Evolutionary conservation across 1,284 basidiomycete species (phyloP).

Genomic region (Hypsizygus ulmarius): DNA sequence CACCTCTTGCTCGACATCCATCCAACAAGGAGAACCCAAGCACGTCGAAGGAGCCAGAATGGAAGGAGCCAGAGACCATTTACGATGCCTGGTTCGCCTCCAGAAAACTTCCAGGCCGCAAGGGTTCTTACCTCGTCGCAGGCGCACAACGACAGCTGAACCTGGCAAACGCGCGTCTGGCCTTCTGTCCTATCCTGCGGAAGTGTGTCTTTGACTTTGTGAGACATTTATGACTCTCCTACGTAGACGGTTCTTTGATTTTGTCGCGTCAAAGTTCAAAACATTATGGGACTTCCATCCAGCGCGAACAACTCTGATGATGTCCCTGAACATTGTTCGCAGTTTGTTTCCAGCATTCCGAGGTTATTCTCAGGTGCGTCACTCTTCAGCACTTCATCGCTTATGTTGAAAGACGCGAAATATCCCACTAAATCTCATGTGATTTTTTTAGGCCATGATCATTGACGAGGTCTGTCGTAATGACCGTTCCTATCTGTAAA

Average conservation of each 20-base stretch:
- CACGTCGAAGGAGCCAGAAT: slow-evolving; percentile 4
- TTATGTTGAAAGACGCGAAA: slow-evolving; percentile 12
- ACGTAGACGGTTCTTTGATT: slow-evolving; percentile 11
- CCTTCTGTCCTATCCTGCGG: slow-evolving; percentile 46
- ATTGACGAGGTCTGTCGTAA: slow-evolving; percentile 65
- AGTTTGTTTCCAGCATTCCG: slow-evolving; percentile 76
- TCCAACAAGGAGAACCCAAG: slow-evolving; percentile 16
- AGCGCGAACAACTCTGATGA: slow-evolving; percentile 59
- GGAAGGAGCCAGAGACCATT: slow-evolving; percentile 31
- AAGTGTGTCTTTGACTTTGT: slow-evolving; percentile 56
- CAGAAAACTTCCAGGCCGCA: slow-evolving; percentile 44
- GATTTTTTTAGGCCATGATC: slow-evolving; percentile 56
- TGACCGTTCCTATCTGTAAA: slow-evolving; percentile 15
- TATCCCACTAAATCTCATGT: slow-evolving; percentile 2
- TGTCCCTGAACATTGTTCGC: slow-evolving; percentile 63
- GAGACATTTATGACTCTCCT: slow-evolving; percentile 15
- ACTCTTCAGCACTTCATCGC: slow-evolving; percentile 11
- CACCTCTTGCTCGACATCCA: slow-evolving; percentile 21
- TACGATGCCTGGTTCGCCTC: slow-evolving; percentile 68
- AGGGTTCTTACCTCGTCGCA: slow-evolving; percentile 49
- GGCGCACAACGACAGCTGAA: slow-evolving; percentile 65
- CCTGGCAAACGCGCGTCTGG: slow-evolving; percentile 51
- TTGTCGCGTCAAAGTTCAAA: slow-evolving; percentile 32
- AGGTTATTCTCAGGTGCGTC: slow-evolving; percentile 69
- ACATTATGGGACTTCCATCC: slow-evolving; percentile 68